phyloP scores from a whole-genome alignment of 352 stramenopile species.

The Pythium sp. region DNA sequence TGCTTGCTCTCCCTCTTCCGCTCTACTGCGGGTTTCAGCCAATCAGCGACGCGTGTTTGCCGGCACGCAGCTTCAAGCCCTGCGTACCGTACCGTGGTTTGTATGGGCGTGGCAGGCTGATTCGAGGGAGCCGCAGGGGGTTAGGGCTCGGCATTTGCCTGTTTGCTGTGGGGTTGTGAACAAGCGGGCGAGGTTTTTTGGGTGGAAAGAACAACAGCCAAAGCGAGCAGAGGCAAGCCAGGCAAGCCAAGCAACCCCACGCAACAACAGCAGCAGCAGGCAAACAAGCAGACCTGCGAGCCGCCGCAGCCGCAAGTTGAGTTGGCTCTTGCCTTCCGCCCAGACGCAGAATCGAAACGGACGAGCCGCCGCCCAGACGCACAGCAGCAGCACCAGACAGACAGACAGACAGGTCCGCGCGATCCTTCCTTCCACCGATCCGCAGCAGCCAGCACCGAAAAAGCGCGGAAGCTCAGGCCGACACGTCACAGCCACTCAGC shows the following conservation, averaged over 20 bases:
- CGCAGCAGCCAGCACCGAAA: constrained; percentile 4
- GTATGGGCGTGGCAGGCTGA: not conserved
- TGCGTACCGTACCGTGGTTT: not conserved
- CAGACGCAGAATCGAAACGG: constrained; percentile 12
- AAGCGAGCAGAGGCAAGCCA: not conserved
- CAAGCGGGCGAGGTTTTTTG: not conserved
- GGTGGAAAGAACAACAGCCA: not conserved
- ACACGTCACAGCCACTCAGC: constrained; percentile 18
- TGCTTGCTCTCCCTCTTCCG: not conserved
- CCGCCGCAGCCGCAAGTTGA: constrained; percentile 1
- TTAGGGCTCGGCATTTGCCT: not conserved
- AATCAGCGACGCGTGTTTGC: not conserved
- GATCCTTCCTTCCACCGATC: not conserved
- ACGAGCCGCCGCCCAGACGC: not conserved
- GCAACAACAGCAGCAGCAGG: not conserved
- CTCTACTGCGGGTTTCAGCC: not conserved
- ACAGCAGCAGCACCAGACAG: no score
- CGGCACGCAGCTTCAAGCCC: constrained; percentile 8
- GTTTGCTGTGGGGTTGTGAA: constrained; percentile 1
- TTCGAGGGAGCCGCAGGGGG: not conserved
- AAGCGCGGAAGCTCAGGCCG: constrained; percentile 10
- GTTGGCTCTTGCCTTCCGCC: not conserved
- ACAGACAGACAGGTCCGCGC: no score
- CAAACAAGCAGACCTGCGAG: not conserved
- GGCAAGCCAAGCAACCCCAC: not conserved